A percentile compares a stretch with the other conserved stretches of the same genome.
phyloP scores from a whole-genome alignment of 768 basidiomycete genomes.

The Kwoniella europaea region DNA sequence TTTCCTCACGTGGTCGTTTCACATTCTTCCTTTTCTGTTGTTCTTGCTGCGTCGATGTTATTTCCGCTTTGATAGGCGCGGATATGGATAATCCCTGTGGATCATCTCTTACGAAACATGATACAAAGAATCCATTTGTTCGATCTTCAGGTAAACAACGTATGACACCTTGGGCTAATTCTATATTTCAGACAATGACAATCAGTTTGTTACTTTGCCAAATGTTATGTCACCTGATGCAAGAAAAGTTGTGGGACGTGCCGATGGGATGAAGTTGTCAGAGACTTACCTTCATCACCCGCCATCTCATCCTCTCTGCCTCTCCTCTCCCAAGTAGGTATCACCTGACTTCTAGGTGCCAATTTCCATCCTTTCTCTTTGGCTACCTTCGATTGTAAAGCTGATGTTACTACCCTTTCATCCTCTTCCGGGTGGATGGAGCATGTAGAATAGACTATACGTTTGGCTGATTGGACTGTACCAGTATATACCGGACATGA shows the following conservation, averaged over 20 bases:
- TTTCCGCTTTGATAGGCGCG: background rate
- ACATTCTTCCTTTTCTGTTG: background rate
- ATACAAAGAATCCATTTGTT: conserved; percentile 95
- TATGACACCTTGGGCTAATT: conserved; percentile 62
- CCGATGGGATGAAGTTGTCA: background rate
- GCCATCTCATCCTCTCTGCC: conserved; percentile 73
- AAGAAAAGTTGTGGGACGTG: background rate
- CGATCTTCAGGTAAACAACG: conserved; percentile 68
- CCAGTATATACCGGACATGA: background rate
- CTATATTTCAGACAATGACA: conserved; percentile 32
- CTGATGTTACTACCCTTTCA: conserved; percentile 82
- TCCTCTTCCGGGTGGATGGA: conserved; percentile 90
- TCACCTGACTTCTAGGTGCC: conserved; percentile 69
- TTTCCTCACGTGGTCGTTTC: background rate
- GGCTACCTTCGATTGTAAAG: conserved; percentile 75
- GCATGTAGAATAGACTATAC: conserved; percentile 98
- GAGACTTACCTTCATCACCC: conserved; percentile 61
- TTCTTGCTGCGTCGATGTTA: background rate
- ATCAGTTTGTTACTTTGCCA: background rate
- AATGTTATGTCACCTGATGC: too few relatives aligned
- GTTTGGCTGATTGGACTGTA: conserved; percentile 73
- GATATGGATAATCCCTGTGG: background rate
- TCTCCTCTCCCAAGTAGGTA: conserved; percentile 82
- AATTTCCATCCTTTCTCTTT: conserved; percentile 67
- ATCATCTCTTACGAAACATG: conserved; percentile 72